Conservation (phyloP, 495 filamentous ascomycete species). For the Podospora bellae-mahoneyi region DNA sequence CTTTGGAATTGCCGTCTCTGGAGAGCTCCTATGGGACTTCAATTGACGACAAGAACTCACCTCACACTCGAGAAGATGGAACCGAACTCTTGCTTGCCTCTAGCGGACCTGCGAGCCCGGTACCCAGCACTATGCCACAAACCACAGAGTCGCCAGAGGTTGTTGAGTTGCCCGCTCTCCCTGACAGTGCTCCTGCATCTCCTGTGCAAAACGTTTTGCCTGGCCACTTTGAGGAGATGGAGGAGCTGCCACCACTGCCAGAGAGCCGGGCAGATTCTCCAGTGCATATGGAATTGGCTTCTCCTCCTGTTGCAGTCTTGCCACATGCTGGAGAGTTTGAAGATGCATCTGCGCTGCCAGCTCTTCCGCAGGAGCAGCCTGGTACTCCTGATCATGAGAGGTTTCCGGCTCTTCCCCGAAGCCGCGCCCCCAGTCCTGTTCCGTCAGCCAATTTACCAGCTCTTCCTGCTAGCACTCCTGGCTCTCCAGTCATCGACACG, state of each 20-base stretch:
- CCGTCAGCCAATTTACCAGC: background rate
- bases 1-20: background rate
- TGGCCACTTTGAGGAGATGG: background rate
- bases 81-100: background rate
- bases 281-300: background rate
- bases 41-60: background rate
- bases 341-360: background rate
- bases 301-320: background rate
- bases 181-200: background rate
- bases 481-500: background rate
- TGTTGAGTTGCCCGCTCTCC: background rate
- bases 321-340: background rate
- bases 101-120: background rate
- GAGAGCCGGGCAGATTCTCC: constrained; percentile 6
- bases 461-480: constrained; percentile 1
- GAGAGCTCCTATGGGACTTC: background rate
- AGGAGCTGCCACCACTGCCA: background rate
- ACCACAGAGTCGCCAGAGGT: background rate
- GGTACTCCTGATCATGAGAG: background rate
- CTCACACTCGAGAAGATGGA: background rate
- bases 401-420: background rate
- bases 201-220: background rate
- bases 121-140: background rate
- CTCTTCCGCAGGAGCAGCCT: background rate
- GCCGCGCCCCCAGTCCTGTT: background rate